Conservation (phyloP, 2,329 filamentous ascomycete genomes). For the Magnaporthiopsis rhizophila region DNA sequence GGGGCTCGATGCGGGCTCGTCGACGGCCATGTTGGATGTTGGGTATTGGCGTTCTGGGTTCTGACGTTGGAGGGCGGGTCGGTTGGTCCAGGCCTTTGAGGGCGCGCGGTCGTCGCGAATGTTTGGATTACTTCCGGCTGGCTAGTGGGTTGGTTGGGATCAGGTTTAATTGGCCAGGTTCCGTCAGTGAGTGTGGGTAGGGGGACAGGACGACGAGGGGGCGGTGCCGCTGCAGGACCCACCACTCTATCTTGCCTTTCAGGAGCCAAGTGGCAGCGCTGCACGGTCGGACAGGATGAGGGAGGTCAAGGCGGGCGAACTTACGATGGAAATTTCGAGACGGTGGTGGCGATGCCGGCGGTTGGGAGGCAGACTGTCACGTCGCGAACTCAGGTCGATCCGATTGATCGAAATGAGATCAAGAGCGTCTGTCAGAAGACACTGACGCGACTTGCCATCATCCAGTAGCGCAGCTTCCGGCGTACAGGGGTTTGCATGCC, state of each 20-base stretch:
- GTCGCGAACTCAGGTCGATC: background rate
- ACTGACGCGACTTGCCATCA: background rate
- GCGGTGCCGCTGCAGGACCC: background rate
- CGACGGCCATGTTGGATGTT: slow-evolving; percentile 5
- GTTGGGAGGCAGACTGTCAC: background rate
- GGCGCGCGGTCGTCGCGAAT: background rate
- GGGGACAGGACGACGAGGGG: background rate
- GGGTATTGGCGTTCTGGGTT: background rate
- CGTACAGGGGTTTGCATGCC: background rate
- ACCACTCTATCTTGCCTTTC: background rate
- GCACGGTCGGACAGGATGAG: background rate
- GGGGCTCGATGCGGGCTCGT: slow-evolving; percentile 4
- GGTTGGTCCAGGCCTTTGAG: background rate
- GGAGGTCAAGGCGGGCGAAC: background rate
- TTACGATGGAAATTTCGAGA: background rate
- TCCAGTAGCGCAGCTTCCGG: background rate
- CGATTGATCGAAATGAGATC: background rate
- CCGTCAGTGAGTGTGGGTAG: background rate
- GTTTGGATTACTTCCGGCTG: background rate
- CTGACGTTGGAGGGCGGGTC: background rate
- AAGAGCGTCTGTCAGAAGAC: background rate
- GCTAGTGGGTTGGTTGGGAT: slow-evolving; percentile 1
- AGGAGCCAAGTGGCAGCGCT: background rate
- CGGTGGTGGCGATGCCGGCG: background rate
- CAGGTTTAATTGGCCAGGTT: background rate